A percentile compares a stretch with the other conserved stretches of the same genome.
Conservation (phyloP, 2,329 filamentous ascomycete genomes). For the Tetracladium maxilliforme region DNA sequence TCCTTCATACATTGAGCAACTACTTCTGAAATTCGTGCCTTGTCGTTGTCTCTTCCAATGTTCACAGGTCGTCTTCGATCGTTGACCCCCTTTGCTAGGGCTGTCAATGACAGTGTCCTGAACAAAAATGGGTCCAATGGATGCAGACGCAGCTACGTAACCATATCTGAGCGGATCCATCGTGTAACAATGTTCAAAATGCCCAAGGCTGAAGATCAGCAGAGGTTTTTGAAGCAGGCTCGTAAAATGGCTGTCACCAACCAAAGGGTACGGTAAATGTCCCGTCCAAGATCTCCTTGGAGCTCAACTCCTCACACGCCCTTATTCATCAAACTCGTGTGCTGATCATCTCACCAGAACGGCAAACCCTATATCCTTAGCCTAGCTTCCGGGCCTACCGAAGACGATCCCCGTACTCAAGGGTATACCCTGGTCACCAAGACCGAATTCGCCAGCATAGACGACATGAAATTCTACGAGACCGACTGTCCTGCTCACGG, state of each 20-base stretch:
- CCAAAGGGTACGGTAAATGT: neutral
- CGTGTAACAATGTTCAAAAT: conserved; percentile 38
- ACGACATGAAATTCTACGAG: conserved; percentile 48
- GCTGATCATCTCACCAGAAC: conserved; percentile 23
- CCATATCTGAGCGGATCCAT: conserved; percentile 25
- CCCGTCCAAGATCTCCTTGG: neutral
- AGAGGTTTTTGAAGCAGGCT: conserved; percentile 22
- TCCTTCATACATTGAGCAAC: too few species aligned
- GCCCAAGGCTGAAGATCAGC: conserved; percentile 25
- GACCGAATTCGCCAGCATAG: conserved; percentile 33
- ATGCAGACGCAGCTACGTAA: too few species aligned
- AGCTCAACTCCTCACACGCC: neutral
- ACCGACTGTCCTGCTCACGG: conserved; percentile 37
- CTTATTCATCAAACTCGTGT: neutral
- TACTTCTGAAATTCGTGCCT: too few species aligned
- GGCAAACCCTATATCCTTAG: conserved; percentile 40
- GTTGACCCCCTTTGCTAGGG: too few species aligned
- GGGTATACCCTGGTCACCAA: conserved; percentile 38
- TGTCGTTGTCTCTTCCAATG: too few species aligned
- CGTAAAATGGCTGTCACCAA: conserved; percentile 3
- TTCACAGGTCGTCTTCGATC: too few species aligned
- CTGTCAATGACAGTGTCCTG: too few species aligned
- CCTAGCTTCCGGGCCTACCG: conserved; percentile 27
- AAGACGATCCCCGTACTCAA: conserved; percentile 34
- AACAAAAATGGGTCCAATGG: too few species aligned